These are phyloP conservation scores for Salix exigua DNA, from an alignment of 345 rosid species.

Conservation along the genomic window DNA sequence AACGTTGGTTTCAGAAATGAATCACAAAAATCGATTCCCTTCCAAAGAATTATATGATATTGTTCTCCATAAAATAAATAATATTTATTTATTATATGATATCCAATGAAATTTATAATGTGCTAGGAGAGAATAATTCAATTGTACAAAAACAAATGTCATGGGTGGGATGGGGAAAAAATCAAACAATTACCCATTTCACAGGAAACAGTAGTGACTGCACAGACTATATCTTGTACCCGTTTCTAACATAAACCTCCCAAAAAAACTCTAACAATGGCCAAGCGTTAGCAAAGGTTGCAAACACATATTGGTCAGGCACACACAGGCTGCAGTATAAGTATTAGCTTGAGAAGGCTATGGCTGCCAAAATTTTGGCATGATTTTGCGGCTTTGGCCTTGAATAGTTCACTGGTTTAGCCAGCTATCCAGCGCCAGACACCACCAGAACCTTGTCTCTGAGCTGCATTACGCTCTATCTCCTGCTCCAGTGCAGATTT, in stretches of 20 bases:
- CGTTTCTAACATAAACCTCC: background rate
- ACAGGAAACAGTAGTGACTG: slow-evolving; percentile 2
- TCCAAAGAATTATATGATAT: background rate
- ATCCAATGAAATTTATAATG: background rate
- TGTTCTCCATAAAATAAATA: background rate
- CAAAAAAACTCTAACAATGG: background rate
- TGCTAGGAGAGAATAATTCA: background rate
- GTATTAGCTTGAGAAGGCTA: background rate
- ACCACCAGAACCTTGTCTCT: slow-evolving; percentile 80
- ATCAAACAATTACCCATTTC: background rate
- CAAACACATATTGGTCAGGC: background rate
- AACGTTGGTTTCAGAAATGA: background rate
- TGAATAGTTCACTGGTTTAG: slow-evolving; percentile 17
- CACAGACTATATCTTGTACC: background rate
- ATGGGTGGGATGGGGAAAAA: background rate
- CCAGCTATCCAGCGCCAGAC: slow-evolving; percentile 76
- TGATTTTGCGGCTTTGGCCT: slow-evolving; percentile 8
- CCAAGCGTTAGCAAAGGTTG: background rate
- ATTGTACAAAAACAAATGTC: slow-evolving; percentile 3
- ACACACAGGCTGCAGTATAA: background rate
- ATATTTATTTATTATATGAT: background rate
- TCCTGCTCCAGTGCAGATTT: slow-evolving; percentile 63
- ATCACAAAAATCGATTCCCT: background rate
- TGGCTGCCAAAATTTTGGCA: background rate
- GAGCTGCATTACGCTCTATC: slow-evolving; percentile 44